These are phyloP conservation scores for Xylaria scruposa DNA, from an alignment of 495 filamentous ascomycete species.

Conservation along the genomic window DNA sequence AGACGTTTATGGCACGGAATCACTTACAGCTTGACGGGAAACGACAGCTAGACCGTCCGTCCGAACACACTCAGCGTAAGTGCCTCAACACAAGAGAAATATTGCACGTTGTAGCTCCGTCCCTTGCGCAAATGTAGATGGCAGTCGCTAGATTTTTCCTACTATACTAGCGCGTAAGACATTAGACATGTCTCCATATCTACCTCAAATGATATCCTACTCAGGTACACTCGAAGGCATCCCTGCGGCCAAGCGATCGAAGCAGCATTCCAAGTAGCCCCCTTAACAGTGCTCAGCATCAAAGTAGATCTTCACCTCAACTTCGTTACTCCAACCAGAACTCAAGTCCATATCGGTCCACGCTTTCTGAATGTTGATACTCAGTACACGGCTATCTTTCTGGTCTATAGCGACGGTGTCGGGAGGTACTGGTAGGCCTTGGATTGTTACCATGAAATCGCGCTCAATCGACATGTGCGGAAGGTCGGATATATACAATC, in stretches of 20 bases:
- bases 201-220: background rate
- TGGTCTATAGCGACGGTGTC: conserved; percentile 68
- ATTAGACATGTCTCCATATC: too few relatives aligned
- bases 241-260: background rate
- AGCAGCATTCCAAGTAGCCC: too few relatives aligned
- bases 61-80: background rate
- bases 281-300: conserved; percentile 37
- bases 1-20: background rate
- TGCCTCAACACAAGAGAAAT: background rate
- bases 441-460: conserved; percentile 78
- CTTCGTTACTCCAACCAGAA: conserved; percentile 85
- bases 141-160: background rate
- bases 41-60: background rate
- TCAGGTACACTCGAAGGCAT: background rate
- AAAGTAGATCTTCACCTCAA: conserved; percentile 71
- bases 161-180: too few relatives aligned
- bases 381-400: conserved; percentile 65
- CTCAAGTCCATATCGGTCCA: conserved; percentile 78
- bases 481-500: conserved; percentile 74
- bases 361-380: conserved; percentile 77
- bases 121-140: background rate
- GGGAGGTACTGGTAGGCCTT: conserved; percentile 69
- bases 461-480: conserved; percentile 62
- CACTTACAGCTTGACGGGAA: background rate
- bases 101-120: background rate